Conservation (phyloP, 2,329 filamentous ascomycete species). For the Stemphylium vesicarium region DNA sequence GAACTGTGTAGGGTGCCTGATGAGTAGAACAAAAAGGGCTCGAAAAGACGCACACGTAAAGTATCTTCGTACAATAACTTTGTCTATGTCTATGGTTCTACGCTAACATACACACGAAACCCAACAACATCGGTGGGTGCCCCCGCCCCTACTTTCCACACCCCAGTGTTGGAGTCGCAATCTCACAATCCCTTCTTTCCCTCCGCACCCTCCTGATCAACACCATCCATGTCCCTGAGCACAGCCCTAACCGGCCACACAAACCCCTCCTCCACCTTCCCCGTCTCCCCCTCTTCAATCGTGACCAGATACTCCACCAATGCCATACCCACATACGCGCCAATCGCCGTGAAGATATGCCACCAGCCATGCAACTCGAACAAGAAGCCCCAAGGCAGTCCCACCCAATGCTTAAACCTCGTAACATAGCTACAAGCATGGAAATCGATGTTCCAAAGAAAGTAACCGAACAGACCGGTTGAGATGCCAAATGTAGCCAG, state of each 20-base stretch:
- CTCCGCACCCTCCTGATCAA: slow-evolving; percentile 14
- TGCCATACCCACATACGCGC: slow-evolving; percentile 54
- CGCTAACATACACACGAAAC: not conserved
- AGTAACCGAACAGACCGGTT: slow-evolving; percentile 57
- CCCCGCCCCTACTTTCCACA: not conserved
- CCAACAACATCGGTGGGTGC: too few relatives aligned
- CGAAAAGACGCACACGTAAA: not conserved
- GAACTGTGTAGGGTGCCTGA: too few relatives aligned
- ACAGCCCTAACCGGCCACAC: slow-evolving; percentile 45
- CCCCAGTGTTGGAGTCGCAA: too few relatives aligned
- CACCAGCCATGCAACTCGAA: slow-evolving; percentile 70
- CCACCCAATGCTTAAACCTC: slow-evolving; percentile 52
- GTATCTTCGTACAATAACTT: not conserved
- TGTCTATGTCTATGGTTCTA: not conserved
- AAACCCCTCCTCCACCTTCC: slow-evolving; percentile 41
- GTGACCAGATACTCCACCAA: slow-evolving; percentile 47
- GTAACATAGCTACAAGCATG: slow-evolving; percentile 60
- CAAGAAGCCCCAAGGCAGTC: slow-evolving; percentile 62
- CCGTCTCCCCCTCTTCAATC: slow-evolving; percentile 34
- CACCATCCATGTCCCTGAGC: slow-evolving; percentile 35
- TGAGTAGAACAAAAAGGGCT: too few relatives aligned
- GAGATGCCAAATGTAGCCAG: slow-evolving; percentile 44
- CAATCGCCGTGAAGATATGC: slow-evolving; percentile 66
- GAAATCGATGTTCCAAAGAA: slow-evolving; percentile 65
- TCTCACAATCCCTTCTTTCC: slow-evolving; percentile 21